Percentiles rank a stretch among this genome's conserved stretches.
Evolutionary conservation across 805 yeast species (phyloP).

Genomic region (Scheffersomyces coipomensis): DNA sequence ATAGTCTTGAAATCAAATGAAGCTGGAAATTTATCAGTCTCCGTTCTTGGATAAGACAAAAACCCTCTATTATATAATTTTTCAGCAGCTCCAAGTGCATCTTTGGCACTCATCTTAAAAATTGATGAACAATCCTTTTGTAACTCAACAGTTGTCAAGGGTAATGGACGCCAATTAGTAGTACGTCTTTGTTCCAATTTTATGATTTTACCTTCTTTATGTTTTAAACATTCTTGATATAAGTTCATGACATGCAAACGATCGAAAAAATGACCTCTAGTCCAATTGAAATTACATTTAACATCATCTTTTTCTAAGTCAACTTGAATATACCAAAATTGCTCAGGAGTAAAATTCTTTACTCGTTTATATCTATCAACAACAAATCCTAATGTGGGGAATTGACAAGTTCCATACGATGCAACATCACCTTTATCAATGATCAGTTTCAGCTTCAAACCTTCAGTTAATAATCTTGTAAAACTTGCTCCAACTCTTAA

Average conservation of each 20-base stretch:
- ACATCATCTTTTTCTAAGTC: constrained; percentile 43
- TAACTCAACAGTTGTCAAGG: constrained; percentile 89
- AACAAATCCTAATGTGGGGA: constrained; percentile 94
- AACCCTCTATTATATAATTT: constrained; percentile 81
- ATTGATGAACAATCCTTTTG: constrained; percentile 81
- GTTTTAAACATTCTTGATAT: constrained; percentile 63
- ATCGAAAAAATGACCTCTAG: constrained; percentile 70
- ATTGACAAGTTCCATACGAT: constrained; percentile 93
- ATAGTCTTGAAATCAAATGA: constrained; percentile 68
- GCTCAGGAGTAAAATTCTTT: constrained; percentile 68
- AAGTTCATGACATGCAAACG: constrained; percentile 59
- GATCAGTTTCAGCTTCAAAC: constrained; percentile 36
- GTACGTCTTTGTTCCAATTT: constrained; percentile 61
- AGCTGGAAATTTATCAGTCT: constrained; percentile 82
- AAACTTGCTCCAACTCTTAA: constrained; percentile 85
- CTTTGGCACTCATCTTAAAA: constrained; percentile 78
- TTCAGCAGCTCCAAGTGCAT: constrained; percentile 76
- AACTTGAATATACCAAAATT: constrained; percentile 73
- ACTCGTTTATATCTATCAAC: constrained; percentile 86
- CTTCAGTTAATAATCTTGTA: constrained; percentile 72
- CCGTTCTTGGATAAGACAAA: constrained; percentile 95
- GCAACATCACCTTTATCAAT: constrained; percentile 32
- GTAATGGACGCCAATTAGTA: constrained; percentile 77
- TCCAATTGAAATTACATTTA: constrained; percentile 63
- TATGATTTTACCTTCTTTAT: constrained; percentile 49